Evolutionary conservation across 768 basidiomycete species (phyloP).

Genomic region (Hygrocybe punicea): DNA sequence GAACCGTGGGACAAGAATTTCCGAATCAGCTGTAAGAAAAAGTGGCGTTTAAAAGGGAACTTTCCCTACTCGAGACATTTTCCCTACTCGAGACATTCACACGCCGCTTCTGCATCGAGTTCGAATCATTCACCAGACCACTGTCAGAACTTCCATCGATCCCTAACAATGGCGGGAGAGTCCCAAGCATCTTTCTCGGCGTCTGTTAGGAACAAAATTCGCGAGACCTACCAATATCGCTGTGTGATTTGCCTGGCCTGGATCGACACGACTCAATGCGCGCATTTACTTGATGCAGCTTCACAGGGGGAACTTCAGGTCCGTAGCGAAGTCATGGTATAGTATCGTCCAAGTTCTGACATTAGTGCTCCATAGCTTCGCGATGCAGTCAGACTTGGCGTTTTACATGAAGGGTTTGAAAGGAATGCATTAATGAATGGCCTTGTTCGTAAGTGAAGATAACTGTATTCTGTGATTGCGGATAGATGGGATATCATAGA

Average conservation of each 20-base stretch:
- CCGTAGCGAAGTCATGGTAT: slow-evolving; percentile 8
- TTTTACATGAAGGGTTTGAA: slow-evolving; percentile 9
- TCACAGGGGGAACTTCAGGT: slow-evolving; percentile 8
- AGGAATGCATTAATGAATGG: slow-evolving; percentile 7
- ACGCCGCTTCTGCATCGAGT: too few species aligned
- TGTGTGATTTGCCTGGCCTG: slow-evolving; percentile 11
- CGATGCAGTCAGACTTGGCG: slow-evolving; percentile 11
- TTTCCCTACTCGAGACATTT: too few species aligned
- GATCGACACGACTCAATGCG: slow-evolving; percentile 9
- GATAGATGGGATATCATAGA: slow-evolving; percentile 10
- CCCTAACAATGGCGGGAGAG: slow-evolving; percentile 12
- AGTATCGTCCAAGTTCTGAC: slow-evolving; percentile 5
- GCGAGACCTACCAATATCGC: slow-evolving; percentile 10
- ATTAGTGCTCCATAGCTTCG: slow-evolving; percentile 9
- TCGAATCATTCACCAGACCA: too few species aligned
- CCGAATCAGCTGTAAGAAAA: too few species aligned
- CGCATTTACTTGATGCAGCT: slow-evolving; percentile 10
- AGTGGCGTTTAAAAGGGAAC: too few species aligned
- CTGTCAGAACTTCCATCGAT: not conserved
- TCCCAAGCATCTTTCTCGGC: slow-evolving; percentile 11
- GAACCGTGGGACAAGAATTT: too few species aligned
- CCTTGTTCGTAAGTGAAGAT: slow-evolving; percentile 13
- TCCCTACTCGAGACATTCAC: too few species aligned
- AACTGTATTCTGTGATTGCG: slow-evolving; percentile 7
- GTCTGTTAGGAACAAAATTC: slow-evolving; percentile 10